phyloP scores from a whole-genome alignment of 306 rosid genomes.

The Pueraria montana region DNA sequence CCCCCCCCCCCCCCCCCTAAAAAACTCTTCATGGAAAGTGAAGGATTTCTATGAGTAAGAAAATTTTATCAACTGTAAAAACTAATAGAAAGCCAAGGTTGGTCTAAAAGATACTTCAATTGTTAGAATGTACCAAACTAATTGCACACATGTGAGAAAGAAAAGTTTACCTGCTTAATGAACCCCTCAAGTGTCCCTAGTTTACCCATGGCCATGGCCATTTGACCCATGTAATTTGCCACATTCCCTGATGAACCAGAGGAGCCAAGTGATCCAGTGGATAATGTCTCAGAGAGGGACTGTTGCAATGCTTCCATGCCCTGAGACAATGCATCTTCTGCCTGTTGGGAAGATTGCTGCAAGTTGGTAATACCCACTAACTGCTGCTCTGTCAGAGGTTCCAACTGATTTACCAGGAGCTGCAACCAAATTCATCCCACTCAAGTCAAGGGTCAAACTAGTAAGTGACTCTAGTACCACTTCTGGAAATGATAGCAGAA shows the following conservation, averaged over 20 bases:
- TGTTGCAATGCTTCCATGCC: conserved; percentile 98
- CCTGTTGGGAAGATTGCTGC: conserved; percentile 93
- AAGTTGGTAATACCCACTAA: conserved; percentile 73
- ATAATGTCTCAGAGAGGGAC: conserved; percentile 79
- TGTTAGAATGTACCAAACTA: not conserved
- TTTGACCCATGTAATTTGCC: conserved; percentile 92
- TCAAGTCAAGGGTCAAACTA: conserved; percentile 15
- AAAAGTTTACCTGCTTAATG: conserved; percentile 73
- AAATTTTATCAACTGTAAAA: not conserved
- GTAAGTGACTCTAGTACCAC: not conserved
- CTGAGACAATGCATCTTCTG: conserved; percentile 94
- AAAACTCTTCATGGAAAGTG: not conserved
- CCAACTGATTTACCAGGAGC: conserved; percentile 88
- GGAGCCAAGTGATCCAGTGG: conserved; percentile 72
- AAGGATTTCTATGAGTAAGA: conserved; percentile 16
- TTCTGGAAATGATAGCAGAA: not conserved
- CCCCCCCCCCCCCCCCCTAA: not conserved
- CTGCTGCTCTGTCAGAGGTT: conserved; percentile 93
- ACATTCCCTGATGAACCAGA: conserved; percentile 83
- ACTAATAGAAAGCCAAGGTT: not conserved
- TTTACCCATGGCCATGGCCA: conserved; percentile 97
- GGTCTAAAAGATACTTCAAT: not conserved
- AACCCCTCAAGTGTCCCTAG: conserved; percentile 89
- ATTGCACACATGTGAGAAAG: not conserved
- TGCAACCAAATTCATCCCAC: conserved; percentile 49